Evolutionary conservation across 1,139 yeast genomes (phyloP).

Genomic region (Saccharomyces hybrid): DNA sequence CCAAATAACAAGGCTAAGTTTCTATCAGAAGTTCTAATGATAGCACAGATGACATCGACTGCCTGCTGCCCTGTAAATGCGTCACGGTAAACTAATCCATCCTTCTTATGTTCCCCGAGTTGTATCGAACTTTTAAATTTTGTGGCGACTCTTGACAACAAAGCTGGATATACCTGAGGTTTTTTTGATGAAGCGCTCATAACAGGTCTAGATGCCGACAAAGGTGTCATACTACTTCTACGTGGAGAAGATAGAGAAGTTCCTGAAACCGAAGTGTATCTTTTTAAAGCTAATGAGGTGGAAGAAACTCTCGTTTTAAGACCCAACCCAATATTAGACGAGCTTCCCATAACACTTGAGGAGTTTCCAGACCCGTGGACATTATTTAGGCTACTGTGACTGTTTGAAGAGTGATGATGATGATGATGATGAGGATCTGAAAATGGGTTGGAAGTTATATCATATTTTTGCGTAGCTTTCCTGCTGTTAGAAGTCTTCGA

Average conservation of each 20-base stretch:
- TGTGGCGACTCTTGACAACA: slow-evolving; percentile 76
- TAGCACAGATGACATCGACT: slow-evolving; percentile 76
- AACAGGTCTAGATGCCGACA: slow-evolving; percentile 26
- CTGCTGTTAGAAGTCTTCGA: slow-evolving; percentile 36
- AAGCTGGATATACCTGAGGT: slow-evolving; percentile 65
- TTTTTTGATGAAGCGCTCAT: slow-evolving; percentile 22
- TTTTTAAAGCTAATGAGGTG: slow-evolving; percentile 19
- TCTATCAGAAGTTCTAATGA: slow-evolving; percentile 84
- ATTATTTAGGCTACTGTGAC: neutral
- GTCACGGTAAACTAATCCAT: slow-evolving; percentile 91
- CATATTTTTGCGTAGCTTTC: slow-evolving; percentile 38
- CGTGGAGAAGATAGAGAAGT: slow-evolving; percentile 22
- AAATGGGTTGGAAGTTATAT: slow-evolving; percentile 23
- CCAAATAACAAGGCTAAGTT: slow-evolving; percentile 84
- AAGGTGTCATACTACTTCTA: slow-evolving; percentile 7
- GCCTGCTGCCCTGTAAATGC: slow-evolving; percentile 94
- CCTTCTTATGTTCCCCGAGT: slow-evolving; percentile 75
- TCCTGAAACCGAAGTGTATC: slow-evolving; percentile 23
- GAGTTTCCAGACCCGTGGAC: neutral
- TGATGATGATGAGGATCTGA: slow-evolving; percentile 3
- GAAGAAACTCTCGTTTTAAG: slow-evolving; percentile 29
- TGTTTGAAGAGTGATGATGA: neutral
- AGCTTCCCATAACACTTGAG: neutral
- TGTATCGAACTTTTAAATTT: slow-evolving; percentile 65
- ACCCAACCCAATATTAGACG: slow-evolving; percentile 29